These are phyloP conservation scores for Pyronema omphalodes DNA, from an alignment of 495 filamentous ascomycete species.

Conservation along the genomic window DNA sequence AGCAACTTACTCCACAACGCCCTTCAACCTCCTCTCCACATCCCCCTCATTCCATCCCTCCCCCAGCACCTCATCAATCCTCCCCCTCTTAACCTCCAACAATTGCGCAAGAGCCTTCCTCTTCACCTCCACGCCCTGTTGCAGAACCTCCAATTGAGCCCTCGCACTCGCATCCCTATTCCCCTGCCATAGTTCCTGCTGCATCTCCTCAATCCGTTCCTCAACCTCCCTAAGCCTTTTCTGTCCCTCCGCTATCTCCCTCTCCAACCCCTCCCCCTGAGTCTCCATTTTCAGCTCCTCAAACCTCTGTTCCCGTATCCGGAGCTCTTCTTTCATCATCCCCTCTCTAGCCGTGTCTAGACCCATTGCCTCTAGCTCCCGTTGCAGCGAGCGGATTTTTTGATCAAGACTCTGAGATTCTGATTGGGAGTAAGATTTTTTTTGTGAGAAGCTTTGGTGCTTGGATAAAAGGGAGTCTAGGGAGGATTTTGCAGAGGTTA, in stretches of 20 bases:
- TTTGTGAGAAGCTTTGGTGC: slow-evolving; percentile 47
- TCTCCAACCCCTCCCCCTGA: slow-evolving; percentile 45
- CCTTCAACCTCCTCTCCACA: slow-evolving; percentile 55
- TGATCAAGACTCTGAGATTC: slow-evolving; percentile 52
- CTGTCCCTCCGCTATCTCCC: slow-evolving; percentile 43
- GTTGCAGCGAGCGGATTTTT: slow-evolving; percentile 42
- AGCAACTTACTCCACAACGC: slow-evolving; percentile 32
- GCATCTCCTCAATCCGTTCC: slow-evolving; percentile 45
- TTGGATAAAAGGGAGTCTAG: slow-evolving; percentile 52
- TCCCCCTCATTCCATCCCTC: slow-evolving; percentile 46
- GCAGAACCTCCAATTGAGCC: slow-evolving; percentile 59
- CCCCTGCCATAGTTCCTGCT: slow-evolving; percentile 57
- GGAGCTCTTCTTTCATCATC: slow-evolving; percentile 49
- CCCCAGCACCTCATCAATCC: slow-evolving; percentile 43
- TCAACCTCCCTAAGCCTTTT: slow-evolving; percentile 46
- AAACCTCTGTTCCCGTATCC: slow-evolving; percentile 47
- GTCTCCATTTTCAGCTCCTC: slow-evolving; percentile 41
- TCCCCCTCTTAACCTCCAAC: slow-evolving; percentile 48
- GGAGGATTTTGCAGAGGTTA: slow-evolving; percentile 42
- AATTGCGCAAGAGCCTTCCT: slow-evolving; percentile 57
- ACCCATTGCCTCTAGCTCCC: slow-evolving; percentile 46
- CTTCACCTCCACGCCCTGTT: slow-evolving; percentile 54
- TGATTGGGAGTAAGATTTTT: slow-evolving; percentile 47
- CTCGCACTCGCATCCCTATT: slow-evolving; percentile 59
- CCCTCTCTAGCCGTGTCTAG: slow-evolving; percentile 70